Base-by-base conservation (phyloP, 1,284 basidiomycete species). In the Marasmius tenuissimus region DNA sequence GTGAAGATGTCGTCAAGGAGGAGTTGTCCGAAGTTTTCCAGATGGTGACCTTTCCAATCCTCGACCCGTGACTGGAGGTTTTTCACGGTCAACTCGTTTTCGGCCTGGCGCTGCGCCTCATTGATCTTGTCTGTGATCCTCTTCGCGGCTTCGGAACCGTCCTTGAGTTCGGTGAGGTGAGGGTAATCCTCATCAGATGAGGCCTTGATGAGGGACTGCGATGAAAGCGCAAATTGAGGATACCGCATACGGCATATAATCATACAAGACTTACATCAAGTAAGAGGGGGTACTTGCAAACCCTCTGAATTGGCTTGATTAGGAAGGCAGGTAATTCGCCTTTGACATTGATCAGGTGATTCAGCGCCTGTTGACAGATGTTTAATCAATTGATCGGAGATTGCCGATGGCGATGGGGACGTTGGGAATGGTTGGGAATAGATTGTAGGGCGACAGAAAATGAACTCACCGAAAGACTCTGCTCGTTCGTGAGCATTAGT, bases 21-120 rank as follows among this genome's bases (percentile, higher is more conserved):
- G 52, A 99, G 88, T 65, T 92, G 87, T 63, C 97, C 97, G 69
- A 99, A 99, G 68, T 94, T 92, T 68, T 88, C 88, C 49, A 98
- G 84, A 71, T 97, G 93, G 77, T 99, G 97, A 6, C 97, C 97
- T 75, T 99, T 99, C 97, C 97, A 99, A 75, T 99, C 97, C 67
- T 97, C 96, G 57, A 99, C 96, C 39, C 97, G 89, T 40, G 81
- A 81, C 65, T 91, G 85, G n/a, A 99, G 85, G 71, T 93, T 93
- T 74, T 92, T 87, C 60, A 98, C 95, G 1, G 95, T 95, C 68
- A 89, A 88, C 50, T 86, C 78, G 68, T 97, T 97, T 76, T 94
- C 93, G 55, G 89, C 94, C 67, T 86, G 86, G 57, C 97, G 85
- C 74, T 96, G 88, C 38, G 93, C 94, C 76, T 99, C 97, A 73